These are phyloP conservation scores for Tagetes patula DNA, from an alignment of 129 eudicot species.

Conservation along the genomic window DNA sequence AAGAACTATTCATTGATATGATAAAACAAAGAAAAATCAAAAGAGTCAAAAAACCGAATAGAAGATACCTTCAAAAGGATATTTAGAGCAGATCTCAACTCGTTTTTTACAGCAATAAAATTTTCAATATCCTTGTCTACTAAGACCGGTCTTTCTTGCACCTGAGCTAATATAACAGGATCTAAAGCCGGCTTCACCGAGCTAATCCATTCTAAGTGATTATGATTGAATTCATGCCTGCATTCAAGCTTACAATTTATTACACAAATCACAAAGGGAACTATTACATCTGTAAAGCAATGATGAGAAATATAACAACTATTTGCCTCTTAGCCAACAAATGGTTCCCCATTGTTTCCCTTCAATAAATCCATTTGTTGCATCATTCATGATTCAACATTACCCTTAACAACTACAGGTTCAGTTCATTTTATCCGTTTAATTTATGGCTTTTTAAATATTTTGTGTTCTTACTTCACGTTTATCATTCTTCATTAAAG, in stretches of 20 bases:
- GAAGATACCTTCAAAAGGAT: constrained; percentile 69
- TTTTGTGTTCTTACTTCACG: neutral
- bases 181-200: constrained; percentile 64
- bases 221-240: constrained; percentile 82
- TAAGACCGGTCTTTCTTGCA: constrained; percentile 38
- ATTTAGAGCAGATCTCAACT: constrained; percentile 64
- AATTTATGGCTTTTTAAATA: neutral
- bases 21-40: too few relatives aligned
- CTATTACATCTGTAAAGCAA: constrained; percentile 13
- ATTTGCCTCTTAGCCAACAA: neutral
- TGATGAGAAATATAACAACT: neutral
- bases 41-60: constrained; percentile 6
- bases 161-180: constrained; percentile 53
- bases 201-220: constrained; percentile 73
- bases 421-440: neutral
- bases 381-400: neutral
- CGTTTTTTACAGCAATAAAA: constrained; percentile 53
- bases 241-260: constrained; percentile 14
- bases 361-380: neutral
- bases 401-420: neutral
- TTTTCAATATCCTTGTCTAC: constrained; percentile 55
- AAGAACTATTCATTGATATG: neutral
- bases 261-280: constrained; percentile 13
- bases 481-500: neutral
- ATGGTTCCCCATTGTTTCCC: constrained; percentile 9